Base-by-base conservation (phyloP, 2,329 filamentous ascomycete genomes). In the Pestalotiopsis sp. region DNA sequence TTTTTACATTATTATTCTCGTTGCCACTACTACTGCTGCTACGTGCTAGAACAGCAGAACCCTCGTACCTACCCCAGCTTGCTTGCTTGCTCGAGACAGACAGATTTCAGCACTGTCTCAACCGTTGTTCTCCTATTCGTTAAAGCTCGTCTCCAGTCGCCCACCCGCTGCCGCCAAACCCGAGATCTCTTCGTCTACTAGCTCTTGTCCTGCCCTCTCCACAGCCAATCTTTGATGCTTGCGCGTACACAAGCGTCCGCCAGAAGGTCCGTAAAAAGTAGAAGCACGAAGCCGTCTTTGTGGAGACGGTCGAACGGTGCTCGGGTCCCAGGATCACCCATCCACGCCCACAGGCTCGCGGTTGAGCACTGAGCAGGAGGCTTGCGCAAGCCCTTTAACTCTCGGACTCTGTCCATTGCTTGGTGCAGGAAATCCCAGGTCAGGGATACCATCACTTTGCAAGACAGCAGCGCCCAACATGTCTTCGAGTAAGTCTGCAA, bases 401-500 rank as follows among this genome's bases (percentile, higher is more conserved):
- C 23, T 23, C 63, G 39, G 52, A 57, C 49, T 56, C 36, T 56
- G 39, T 49, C 31, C 25, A 45, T 31, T 56, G 23, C 31, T 38
- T 36, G n/a, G 45, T 25, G n/a, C 38, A 27, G 27, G 38, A 64
- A 57, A 20, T 31, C 27, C 31, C 45, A 57, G 63, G 66, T 27
- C 59, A 62, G 31, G 57, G 66, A 45, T 41, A 41, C 39, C 64
- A 23, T 63, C 56, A 58, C 41, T 12, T 52, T 66, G 52, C 45
- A 56, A 38, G 49, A n/a, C 25, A 67, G 61, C 67, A 69, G 31
- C 31, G 45, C 17, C 45, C 45, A 68, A 62, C 39, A 71, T 71
- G 70, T 41, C 67, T 69, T 71, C 68, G 63, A 70, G 70, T 71
- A 71, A 68, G 70, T 71, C 69, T 36, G 31, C 31, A 52, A 25